Evolutionary conservation across 2,329 filamentous ascomycete species (phyloP), one percentile per base, ranked within the genome.

Genomic region (Cordyceps farinosa): DNA sequence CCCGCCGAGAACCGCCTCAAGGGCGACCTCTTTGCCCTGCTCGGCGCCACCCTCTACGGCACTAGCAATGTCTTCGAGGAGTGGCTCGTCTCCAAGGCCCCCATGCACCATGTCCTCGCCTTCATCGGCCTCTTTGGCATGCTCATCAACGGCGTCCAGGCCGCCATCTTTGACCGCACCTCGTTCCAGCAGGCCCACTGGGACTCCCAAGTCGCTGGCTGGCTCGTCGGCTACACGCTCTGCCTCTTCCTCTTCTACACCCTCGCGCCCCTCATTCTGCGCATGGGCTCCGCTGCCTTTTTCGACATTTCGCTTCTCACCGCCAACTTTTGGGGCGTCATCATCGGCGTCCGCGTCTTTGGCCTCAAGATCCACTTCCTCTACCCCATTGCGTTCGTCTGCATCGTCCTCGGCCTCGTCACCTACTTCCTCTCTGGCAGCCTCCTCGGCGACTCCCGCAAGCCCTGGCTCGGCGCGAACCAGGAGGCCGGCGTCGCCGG

Each of bases 241-340:
- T 87, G 88, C 65, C 83, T 99, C 29, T 81, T 84, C 61, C 78
- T 95, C 65, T 99, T 99, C 78, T 99, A 99, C 80, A 87, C 88
- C 8, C 81, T 95, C 3, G 92, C 90, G 0, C 95, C 95, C 0
- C 79, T 98, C 61, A 84, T 99, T 66, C 88, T 98, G 77, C 91
- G 95, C 67, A 90, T 98, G 79, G 90, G 90, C 34, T 90, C 87
- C 17, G 95, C 95, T 3, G 94, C 93, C 27, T 97, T 99, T 78
- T 96, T 97, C 81, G 96, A 99, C 77, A 96, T 98, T 71, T 94
- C 90, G 8, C 81, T 99, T 67, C 82, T 99, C 65, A 98, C 95
- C 2, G 91, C 88, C 70, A 97, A 96, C 78, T 98, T 98, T 79
- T 99, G 95, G 95, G 93, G 92, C 67, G 90, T 96, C 66, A 90